phyloP scores from a whole-genome alignment of 2,329 filamentous ascomycete species.

The Hypoxylon sp. region DNA sequence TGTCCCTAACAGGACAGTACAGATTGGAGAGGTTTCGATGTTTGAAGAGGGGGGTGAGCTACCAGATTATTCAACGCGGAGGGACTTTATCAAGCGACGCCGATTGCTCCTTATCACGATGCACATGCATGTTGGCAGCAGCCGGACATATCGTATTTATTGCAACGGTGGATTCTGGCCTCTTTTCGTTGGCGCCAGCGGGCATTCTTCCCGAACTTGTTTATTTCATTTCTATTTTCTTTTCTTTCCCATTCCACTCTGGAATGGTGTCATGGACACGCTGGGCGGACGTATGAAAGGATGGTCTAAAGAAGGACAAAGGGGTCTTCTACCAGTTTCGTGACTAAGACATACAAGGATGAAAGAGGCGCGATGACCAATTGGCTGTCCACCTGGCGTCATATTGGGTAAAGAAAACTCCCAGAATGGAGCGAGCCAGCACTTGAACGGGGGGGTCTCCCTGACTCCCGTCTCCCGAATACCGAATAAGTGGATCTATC shows the following conservation, averaged over 20 bases:
- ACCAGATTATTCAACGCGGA: not conserved
- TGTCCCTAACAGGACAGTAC: no score
- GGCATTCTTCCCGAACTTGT: conserved; percentile 7
- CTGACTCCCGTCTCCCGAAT: conserved; percentile 28
- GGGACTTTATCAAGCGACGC: conserved; percentile 5
- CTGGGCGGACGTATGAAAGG: not conserved
- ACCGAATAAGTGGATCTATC: conserved; percentile 21
- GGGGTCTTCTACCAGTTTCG: conserved; percentile 13
- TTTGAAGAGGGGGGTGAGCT: no score
- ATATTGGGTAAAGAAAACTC: conserved; percentile 35
- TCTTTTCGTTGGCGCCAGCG: conserved; percentile 2
- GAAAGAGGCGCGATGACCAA: conserved; percentile 27
- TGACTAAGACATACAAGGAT: conserved; percentile 30
- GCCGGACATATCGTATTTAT: conserved; percentile 19
- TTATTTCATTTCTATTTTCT: no score
- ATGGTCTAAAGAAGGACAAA: conserved; percentile 2
- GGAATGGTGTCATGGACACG: conserved; percentile 22
- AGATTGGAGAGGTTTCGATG: no score
- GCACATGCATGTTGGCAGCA: conserved; percentile 6
- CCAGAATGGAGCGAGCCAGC: conserved; percentile 28
- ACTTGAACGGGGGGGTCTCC: no score
- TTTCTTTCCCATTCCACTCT: conserved; percentile 20
- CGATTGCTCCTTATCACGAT: conserved; percentile 3
- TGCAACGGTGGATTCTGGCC: not conserved
- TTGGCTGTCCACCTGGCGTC: conserved; percentile 28